Evolutionary conservation across 2,329 filamentous ascomycete genomes (phyloP), one percentile per base, ranked within the genome.

Genomic region (Neocatenulostroma microsporum): DNA sequence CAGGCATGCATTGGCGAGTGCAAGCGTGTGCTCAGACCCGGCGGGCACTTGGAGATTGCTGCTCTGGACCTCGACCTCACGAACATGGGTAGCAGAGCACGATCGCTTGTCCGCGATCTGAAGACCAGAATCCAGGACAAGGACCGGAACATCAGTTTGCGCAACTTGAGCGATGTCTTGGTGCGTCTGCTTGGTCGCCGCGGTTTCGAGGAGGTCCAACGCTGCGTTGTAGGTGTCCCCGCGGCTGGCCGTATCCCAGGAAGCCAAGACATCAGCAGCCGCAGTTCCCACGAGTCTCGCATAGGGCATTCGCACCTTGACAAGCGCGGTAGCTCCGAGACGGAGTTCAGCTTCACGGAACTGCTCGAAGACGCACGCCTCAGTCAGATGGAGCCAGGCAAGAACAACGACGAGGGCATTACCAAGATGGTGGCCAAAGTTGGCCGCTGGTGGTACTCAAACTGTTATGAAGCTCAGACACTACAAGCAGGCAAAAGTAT

Each of bases 371-470:
- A 76, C 26, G 67, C 74, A 36, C 65, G 72, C 15, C 75, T 69
- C 45, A 44, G 47, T 50, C 8, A 5, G 10, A 25, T 58, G 29
- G 44, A 41, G n/a, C 12, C n/a, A 10, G 26, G 17, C 2, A 15
- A 30, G n/a, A 41, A 40, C 26, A 57, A 82, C 15, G 86, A 94
- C 48, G 84, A 87, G 54, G 81, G 78, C 47, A 94, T 96, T 55
- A 85, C 86, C 11, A 88, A 85, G 55, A 94, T 94, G 72, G 87
- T 96, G 15, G 82, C 87, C 12, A 82, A 80, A 45, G 89, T 96
- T 9, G 89, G 87, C 2, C 75, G 91, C 28, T 96, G 89, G 86
- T 98, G 91, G 91, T 96, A 94, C 62, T 84, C 78, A 8, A 78
- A 83, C 35, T 95, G 89, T 67, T 96, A 95, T 58, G 89, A 95